phyloP scores from a whole-genome alignment of 83 land plant species.

The Picea abies region DNA sequence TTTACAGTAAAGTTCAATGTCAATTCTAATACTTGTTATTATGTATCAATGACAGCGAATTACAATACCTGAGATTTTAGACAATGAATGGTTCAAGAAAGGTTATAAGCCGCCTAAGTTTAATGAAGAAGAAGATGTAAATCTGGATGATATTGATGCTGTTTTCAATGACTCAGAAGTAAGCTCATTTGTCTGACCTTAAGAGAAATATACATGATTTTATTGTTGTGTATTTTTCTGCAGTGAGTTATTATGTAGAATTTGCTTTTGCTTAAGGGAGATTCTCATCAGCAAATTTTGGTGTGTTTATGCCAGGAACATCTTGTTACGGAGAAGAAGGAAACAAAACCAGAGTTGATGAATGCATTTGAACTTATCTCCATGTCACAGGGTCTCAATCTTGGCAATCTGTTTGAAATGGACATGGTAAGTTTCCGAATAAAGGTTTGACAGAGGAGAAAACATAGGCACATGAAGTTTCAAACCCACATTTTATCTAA shows the following conservation, averaged over 20 bases:
- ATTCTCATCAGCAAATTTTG: no score
- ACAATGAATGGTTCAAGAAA: conserved; percentile 91
- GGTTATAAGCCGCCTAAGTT: conserved; percentile 68
- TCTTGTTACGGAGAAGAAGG: conserved; percentile 72
- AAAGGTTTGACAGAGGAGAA: no score
- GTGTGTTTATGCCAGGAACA: conserved; percentile 36
- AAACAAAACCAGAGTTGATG: conserved; percentile 57
- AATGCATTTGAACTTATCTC: conserved; percentile 84
- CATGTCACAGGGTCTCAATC: conserved; percentile 57
- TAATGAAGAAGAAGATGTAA: conserved; percentile 81
- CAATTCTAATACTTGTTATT: neutral
- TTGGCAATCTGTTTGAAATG: conserved; percentile 57
- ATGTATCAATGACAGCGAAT: conserved; percentile 66
- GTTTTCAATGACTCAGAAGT: conserved; percentile 51
- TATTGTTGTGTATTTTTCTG: no score
- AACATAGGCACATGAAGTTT: no score
- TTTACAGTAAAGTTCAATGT: neutral
- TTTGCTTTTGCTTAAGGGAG: no score
- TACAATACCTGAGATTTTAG: conserved; percentile 59
- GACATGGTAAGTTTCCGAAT: conserved; percentile 29
- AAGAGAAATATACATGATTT: neutral
- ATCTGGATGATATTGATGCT: conserved; percentile 90
- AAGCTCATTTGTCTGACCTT: conserved; percentile 1
- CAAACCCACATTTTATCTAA: no score
- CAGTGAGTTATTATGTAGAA: no score